A percentile compares a stretch with the other conserved stretches of the same genome.
phyloP scores from a whole-genome alignment of 2,329 filamentous ascomycete genomes.

The Pseudogymnoascus sp. region DNA sequence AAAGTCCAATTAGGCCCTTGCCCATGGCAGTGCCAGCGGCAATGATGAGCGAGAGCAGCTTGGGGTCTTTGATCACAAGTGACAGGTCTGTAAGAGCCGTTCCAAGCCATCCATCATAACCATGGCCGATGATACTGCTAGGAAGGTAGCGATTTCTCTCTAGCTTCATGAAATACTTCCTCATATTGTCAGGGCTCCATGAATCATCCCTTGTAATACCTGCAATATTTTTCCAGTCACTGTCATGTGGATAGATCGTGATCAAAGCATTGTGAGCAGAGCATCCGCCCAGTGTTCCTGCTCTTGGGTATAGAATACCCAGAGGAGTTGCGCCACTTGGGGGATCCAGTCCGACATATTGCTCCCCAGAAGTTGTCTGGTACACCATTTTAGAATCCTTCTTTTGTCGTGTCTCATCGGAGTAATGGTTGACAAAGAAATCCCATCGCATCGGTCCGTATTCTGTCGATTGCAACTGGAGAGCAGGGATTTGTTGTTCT shows the following conservation, averaged over 20 bases:
- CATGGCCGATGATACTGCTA: constrained; percentile 13
- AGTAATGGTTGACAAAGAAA: constrained; percentile 45
- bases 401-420: constrained; percentile 35
- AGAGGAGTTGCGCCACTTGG: constrained; percentile 18
- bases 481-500: constrained; percentile 40
- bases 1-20: constrained; percentile 8
- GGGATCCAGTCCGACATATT: constrained; percentile 19
- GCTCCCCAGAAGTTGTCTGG: constrained; percentile 21
- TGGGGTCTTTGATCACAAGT: constrained; percentile 15
- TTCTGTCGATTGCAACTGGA: constrained; percentile 38
- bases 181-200: constrained; percentile 14
- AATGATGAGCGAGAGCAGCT: constrained; percentile 15
- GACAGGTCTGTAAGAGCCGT: constrained; percentile 10
- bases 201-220: constrained; percentile 15
- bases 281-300: constrained; percentile 24
- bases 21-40: constrained; percentile 15
- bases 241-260: constrained; percentile 14
- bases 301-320: constrained; percentile 22
- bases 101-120: constrained; percentile 22
- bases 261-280: constrained; percentile 16
- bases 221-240: constrained; percentile 16
- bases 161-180: constrained; percentile 11
- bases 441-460: constrained; percentile 42
- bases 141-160: constrained; percentile 14
- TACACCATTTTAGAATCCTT: constrained; percentile 43